Evolutionary conservation across 2,329 filamentous ascomycete species (phyloP), one percentile per base, ranked within the genome.

Genomic region (Scedosporium minutisporum): DNA sequence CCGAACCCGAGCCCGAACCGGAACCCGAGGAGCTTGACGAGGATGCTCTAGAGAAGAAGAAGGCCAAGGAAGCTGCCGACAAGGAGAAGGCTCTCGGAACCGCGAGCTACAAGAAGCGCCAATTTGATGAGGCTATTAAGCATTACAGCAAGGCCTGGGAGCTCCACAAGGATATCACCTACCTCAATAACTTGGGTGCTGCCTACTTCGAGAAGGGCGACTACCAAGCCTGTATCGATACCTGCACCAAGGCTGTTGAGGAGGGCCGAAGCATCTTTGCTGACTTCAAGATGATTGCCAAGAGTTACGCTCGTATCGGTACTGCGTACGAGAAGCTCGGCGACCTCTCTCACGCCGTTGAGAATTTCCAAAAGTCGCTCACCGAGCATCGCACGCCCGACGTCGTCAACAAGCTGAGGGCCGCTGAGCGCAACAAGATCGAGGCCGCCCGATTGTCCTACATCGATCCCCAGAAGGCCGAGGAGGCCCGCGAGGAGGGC

Each of bases 101-200:
- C 14, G 91, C 95, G 69, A 88, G 88, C 75, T 99, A 99, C 83
- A 99, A 99, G 87, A 97, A 97, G 85, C 88, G 91, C 68, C 87
- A 97, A 73, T 97, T 99, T 68, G 95, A 97, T 70, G 87, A 89
- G 71, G 95, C 95, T 60, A 97, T 99, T 70, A 86, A 87, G 72
- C 91, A 99, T 79, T 99, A 99, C 81, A 84, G 76, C 73, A 96
- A 96, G 75, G 95, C 95, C 0, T 99, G 95, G 95, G 93, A 96
- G 64, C 76, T 90, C 46, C 82, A 91, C 84, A 95, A 97, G 82
- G 95, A 99, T 71, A 96, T 99, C 71, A 95, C 93, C 16, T 99
- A 99, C 77, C 83, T 97, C 64, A 99, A 96, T 80, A 99, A 99
- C 77, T 83, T 96, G 38, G 91, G 92, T 64, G 95, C 95, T 3